These are phyloP conservation scores for Cicer yamashitae DNA, from an alignment of 306 rosid genomes.

Conservation along the genomic window DNA sequence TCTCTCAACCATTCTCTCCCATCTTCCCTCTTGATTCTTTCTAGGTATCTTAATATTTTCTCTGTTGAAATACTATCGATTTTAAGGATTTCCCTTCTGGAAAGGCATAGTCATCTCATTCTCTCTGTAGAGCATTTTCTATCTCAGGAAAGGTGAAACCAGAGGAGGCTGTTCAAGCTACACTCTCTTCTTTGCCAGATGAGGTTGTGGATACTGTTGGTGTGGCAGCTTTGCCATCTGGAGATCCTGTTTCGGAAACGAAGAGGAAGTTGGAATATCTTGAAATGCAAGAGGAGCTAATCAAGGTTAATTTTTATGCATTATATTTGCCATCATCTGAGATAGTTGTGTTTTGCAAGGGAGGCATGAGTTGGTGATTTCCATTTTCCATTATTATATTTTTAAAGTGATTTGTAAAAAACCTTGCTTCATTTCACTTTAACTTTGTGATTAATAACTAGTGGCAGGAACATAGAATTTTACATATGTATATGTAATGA, in stretches of 20 bases:
- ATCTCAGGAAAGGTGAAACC: slow-evolving; percentile 75
- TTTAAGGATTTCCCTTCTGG: slow-evolving; percentile 19
- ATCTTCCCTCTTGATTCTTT: slow-evolving; percentile 87
- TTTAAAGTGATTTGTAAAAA: not conserved
- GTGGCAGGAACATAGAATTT: slow-evolving; percentile 8
- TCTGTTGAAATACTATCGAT: slow-evolving; percentile 15
- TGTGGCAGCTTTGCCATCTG: slow-evolving; percentile 78
- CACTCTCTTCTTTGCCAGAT: slow-evolving; percentile 83
- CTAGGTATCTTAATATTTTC: slow-evolving; percentile 62
- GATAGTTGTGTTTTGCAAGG: slow-evolving; percentile 12
- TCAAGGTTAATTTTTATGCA: slow-evolving; percentile 60
- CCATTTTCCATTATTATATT: not conserved
- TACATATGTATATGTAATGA: slow-evolving; percentile 4
- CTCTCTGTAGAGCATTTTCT: slow-evolving; percentile 67
- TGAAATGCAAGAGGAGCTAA: slow-evolving; percentile 86
- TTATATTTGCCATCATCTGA: slow-evolving; percentile 5
- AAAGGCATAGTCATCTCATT: slow-evolving; percentile 33
- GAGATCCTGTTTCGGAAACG: slow-evolving; percentile 80
- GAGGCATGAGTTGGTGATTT: slow-evolving; percentile 12
- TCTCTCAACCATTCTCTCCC: slow-evolving; percentile 86
- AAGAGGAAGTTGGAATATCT: slow-evolving; percentile 85
- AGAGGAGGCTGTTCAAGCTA: slow-evolving; percentile 83
- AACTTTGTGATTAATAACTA: slow-evolving; percentile 30
- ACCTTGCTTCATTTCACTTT: slow-evolving; percentile 2
- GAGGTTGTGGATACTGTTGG: slow-evolving; percentile 89